Evolutionary conservation across 2,329 filamentous ascomycete genomes (phyloP), one percentile per base, ranked within the genome.

Genomic region (Aspergillus fructus): DNA sequence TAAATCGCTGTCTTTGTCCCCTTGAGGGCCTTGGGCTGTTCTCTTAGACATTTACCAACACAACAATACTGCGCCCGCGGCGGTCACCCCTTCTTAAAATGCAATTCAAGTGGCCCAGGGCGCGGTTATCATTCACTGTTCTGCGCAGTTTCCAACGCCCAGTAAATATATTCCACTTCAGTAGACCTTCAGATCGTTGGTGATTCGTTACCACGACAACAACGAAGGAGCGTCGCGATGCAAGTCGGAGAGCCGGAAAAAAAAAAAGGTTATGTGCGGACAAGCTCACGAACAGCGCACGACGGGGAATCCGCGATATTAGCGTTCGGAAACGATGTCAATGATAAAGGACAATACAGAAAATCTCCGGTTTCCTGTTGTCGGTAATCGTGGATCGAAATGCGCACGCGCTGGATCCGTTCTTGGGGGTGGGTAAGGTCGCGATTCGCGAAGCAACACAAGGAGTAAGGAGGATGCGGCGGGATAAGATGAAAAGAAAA

Each of bases 21-120:
- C 68, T 52, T 77, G 74, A 64, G 66, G 67, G 57, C 68, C 67
- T 59, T 71, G 62, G 24, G 73, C 73, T 34, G 58, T 61, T 63
- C 75, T 72, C 72, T 77, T 77, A 57, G 71, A 74, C 74, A 76
- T 76, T 50, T 66, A 66, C 69, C 67, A 43, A 53, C 19, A 52
- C 42, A 49, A 39, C 33, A 53, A 15, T 30, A 34, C 49, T 50
- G 33, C 55, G 37, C 50, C 50, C 40, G 23, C 50, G 46, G 50
- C 48, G 53, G 61, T 53, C 59, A 61, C 39, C 62, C 64, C 58
- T 58, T 63, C 62, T 56, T 39, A 56, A 41, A n/a, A 60, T 41
- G 51, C 54, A 53, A 37, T 49, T 49, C 42, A 53, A 56, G 41
- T 49, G 27, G 21, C 53, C 37, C 55, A 50, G 56, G 27, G 47